phyloP scores from a whole-genome alignment of 495 filamentous ascomycete species.

The Talaromyces adpressus region DNA sequence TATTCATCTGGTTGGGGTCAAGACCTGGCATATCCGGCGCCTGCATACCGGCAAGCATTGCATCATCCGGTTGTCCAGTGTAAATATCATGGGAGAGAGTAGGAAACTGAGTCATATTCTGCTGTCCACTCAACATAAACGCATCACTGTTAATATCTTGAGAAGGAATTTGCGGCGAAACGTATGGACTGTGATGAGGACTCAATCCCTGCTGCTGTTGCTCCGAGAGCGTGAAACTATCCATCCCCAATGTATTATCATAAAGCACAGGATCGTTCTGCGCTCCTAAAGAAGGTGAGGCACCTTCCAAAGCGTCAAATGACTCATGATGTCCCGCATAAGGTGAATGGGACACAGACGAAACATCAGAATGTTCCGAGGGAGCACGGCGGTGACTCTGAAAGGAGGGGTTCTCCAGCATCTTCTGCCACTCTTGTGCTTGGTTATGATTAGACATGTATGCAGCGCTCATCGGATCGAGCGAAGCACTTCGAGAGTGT shows the following conservation, averaged over 20 bases:
- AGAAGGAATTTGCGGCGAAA: constrained; percentile 74
- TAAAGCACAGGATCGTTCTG: constrained; percentile 65
- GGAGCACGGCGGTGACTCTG: constrained; percentile 72
- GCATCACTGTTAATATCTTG: constrained; percentile 49
- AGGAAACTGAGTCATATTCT: constrained; percentile 41
- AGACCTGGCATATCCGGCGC: constrained; percentile 26
- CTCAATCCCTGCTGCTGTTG: constrained; percentile 56
- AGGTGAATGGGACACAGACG: constrained; percentile 77
- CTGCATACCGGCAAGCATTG: constrained; percentile 15
- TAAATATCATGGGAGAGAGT: constrained; percentile 48
- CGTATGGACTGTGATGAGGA: constrained; percentile 76
- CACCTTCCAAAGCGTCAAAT: constrained; percentile 67
- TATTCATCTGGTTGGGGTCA: constrained; percentile 62
- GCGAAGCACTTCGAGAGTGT: constrained; percentile 73
- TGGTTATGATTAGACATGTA: constrained; percentile 55
- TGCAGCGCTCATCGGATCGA: constrained; percentile 71
- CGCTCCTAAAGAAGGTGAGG: constrained; percentile 72
- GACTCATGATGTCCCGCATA: constrained; percentile 70
- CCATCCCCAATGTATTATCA: constrained; percentile 69
- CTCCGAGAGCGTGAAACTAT: constrained; percentile 78
- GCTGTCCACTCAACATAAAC: constrained; percentile 43
- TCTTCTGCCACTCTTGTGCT: constrained; percentile 58
- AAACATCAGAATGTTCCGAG: constrained; percentile 86
- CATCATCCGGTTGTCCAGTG: constrained; percentile 30
- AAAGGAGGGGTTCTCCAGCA: constrained; percentile 58